Evolutionary conservation across 371 early-diverging fungal species (phyloP).

Genomic region (Nematocida sp.): DNA sequence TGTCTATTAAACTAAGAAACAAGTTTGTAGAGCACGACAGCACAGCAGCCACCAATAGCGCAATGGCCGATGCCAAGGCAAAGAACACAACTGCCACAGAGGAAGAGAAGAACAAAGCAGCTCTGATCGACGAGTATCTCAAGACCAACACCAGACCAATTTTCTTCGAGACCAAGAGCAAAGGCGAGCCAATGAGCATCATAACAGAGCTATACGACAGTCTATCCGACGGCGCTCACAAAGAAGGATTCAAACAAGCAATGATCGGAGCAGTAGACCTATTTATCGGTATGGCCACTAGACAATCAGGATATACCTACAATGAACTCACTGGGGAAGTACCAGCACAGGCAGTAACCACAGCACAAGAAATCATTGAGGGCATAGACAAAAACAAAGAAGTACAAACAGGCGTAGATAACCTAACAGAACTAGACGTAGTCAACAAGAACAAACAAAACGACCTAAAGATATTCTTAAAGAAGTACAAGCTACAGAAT

Average conservation of each 20-base stretch:
- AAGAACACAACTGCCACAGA: not conserved
- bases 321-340: not conserved
- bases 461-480: conserved; percentile 22
- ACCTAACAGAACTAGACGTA: no score
- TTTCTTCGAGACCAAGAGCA: not conserved
- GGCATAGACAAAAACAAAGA: not conserved
- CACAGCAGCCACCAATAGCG: not conserved
- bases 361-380: not conserved
- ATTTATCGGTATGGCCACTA: not conserved
- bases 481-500: not conserved
- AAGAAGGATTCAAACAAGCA: not conserved
- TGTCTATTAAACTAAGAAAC: conserved; percentile 6
- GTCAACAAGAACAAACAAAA: not conserved
- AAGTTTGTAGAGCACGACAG: not conserved
- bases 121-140: conserved; percentile 1
- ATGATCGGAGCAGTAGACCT: not conserved
- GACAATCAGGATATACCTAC: not conserved
- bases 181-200: not conserved
- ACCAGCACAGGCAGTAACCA: conserved; percentile 10
- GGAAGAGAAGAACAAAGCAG: not conserved
- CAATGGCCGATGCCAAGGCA: not conserved
- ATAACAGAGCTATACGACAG: not conserved
- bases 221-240: not conserved
- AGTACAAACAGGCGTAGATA: not conserved
- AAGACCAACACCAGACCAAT: not conserved